These are phyloP conservation scores for Tagetes patula DNA, from an alignment of 129 eudicot genomes.

Conservation along the genomic window DNA sequence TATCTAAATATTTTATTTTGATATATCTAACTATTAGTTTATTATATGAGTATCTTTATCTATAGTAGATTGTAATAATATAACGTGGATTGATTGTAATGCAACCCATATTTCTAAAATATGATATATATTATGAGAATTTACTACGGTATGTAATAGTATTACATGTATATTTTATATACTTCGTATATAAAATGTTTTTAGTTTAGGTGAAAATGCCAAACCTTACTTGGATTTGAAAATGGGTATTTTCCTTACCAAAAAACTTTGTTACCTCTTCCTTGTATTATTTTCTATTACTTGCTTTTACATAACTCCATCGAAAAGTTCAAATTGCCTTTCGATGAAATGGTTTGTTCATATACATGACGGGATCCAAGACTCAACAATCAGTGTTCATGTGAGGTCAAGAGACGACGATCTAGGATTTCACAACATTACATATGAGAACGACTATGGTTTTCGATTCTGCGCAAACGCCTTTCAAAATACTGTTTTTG, in stretches of 20 bases:
- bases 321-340: neutral
- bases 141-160: too few relatives aligned
- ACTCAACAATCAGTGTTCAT: constrained; percentile 11
- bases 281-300: neutral
- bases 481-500: too few relatives aligned
- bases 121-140: too few relatives aligned
- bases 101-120: too few relatives aligned
- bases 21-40: too few relatives aligned
- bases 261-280: neutral
- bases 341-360: neutral
- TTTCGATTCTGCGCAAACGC: too few relatives aligned
- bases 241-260: constrained; percentile 2
- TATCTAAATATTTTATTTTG: too few relatives aligned
- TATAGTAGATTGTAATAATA: too few relatives aligned
- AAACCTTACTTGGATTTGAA: neutral
- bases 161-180: too few relatives aligned
- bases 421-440: constrained; percentile 18
- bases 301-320: neutral
- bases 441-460: neutral
- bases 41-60: too few relatives aligned
- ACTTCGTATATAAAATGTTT: neutral
- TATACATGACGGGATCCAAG: constrained; percentile 17
- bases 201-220: neutral
- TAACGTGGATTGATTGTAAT: too few relatives aligned
- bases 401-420: constrained; percentile 1